A percentile compares a stretch with the other conserved stretches of the same genome.
Conservation (phyloP, 78 protist species). For the Dictyostelium capitatum region DNA sequence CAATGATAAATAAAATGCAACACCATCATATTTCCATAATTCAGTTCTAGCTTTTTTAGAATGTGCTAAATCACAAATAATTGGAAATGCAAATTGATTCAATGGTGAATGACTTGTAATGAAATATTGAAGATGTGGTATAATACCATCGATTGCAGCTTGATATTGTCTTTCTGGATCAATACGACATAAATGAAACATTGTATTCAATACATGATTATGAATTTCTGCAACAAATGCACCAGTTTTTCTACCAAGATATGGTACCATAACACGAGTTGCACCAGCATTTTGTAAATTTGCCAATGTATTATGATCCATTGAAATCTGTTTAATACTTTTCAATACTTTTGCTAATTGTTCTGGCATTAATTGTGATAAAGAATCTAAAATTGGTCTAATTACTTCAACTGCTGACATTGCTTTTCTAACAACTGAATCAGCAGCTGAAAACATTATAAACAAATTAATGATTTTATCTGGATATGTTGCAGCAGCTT, state of each 20-base stretch:
- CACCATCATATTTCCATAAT: constrained; percentile 85
- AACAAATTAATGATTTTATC: constrained; percentile 79
- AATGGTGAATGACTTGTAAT: constrained; percentile 83
- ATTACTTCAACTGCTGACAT: constrained; percentile 77
- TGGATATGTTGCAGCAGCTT: constrained; percentile 28
- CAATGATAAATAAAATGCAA: constrained; percentile 84
- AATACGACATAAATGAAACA: constrained; percentile 92
- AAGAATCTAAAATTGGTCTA: constrained; percentile 52
- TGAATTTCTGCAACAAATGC: constrained; percentile 65
- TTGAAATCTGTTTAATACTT: constrained; percentile 83
- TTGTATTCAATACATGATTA: constrained; percentile 84
- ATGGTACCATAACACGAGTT: constrained; percentile 69
- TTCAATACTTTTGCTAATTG: constrained; percentile 81
- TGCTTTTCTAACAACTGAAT: constrained; percentile 85
- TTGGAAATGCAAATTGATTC: constrained; percentile 90
- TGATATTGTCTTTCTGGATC: constrained; percentile 91
- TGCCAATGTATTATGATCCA: constrained; percentile 85
- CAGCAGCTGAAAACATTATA: constrained; percentile 88
- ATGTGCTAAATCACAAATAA: constrained; percentile 92
- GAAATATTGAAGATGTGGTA: constrained; percentile 85
- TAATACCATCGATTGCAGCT: constrained; percentile 90
- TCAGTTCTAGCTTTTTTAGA: constrained; percentile 84
- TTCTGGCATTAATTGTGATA: constrained; percentile 40
- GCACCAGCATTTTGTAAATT: constrained; percentile 84
- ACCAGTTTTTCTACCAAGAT: constrained; percentile 33